A percentile compares a stretch with the other conserved stretches of the same genome.
Evolutionary conservation across 768 basidiomycete species (phyloP).

Genomic region (Multifurca ochricompacta): DNA sequence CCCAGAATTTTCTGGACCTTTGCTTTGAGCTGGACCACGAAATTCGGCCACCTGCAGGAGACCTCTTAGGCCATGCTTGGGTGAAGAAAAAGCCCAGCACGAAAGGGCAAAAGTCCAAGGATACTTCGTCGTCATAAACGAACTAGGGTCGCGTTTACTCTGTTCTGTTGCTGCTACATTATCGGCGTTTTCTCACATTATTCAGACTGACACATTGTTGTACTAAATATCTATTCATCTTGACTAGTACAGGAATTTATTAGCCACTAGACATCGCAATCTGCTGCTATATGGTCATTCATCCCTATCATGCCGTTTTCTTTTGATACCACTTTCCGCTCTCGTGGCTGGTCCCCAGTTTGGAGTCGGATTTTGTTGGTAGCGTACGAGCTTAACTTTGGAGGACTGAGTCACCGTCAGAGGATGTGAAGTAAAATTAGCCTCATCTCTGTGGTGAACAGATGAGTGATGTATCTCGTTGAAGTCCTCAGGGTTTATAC

Average conservation of each 20-base stretch:
- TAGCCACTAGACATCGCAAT: constrained; percentile 11
- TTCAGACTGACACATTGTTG: not conserved
- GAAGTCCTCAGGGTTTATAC: not conserved
- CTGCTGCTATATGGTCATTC: constrained; percentile 21
- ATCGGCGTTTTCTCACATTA: not conserved
- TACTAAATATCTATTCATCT: not conserved
- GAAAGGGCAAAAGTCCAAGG: constrained; percentile 7
- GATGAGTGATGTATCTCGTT: not conserved
- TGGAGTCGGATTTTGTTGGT: constrained; percentile 84
- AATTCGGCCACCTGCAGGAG: constrained; percentile 69
- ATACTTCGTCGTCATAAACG: not conserved
- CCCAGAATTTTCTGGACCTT: constrained; percentile 74
- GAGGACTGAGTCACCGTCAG: constrained; percentile 50
- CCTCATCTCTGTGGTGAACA: constrained; percentile 38
- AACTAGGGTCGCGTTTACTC: not conserved
- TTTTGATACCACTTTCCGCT: constrained; percentile 39
- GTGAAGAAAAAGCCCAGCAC: constrained; percentile 29
- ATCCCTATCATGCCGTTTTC: constrained; percentile 33
- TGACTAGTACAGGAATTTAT: constrained; percentile 11
- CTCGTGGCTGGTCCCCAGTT: constrained; percentile 88
- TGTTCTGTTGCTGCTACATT: not conserved
- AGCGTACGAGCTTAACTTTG: constrained; percentile 73
- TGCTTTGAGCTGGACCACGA: constrained; percentile 85
- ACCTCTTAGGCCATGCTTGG: constrained; percentile 72
- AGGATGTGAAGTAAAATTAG: constrained; percentile 76